These are phyloP conservation scores for Sideroxylon spinosum DNA, from an alignment of 179 eudicot genomes.

Conservation along the genomic window DNA sequence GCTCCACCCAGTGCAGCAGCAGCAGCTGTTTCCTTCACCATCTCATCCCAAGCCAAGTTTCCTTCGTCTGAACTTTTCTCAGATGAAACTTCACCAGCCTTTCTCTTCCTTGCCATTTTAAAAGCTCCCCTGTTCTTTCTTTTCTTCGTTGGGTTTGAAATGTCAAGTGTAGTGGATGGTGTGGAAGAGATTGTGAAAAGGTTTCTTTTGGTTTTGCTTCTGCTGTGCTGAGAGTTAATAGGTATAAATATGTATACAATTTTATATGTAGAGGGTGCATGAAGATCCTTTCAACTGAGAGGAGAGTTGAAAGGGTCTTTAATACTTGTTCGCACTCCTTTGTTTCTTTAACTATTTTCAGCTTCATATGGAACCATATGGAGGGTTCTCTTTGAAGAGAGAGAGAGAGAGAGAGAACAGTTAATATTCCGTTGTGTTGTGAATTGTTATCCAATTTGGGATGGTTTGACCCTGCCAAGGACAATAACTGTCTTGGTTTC, in stretches of 20 bases:
- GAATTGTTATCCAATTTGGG: neutral
- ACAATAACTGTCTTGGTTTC: no score
- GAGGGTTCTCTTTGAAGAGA: conserved; percentile 6
- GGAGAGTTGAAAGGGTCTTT: conserved; percentile 27
- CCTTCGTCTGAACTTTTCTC: neutral
- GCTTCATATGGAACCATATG: conserved; percentile 18
- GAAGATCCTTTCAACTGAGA: conserved; percentile 22
- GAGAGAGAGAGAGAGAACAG: neutral
- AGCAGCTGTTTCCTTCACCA: conserved; percentile 25
- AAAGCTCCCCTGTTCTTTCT: no score
- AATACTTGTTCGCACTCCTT: conserved; percentile 24
- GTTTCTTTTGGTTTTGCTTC: neutral
- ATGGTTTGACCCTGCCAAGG: conserved; percentile 26
- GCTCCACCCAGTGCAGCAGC: conserved; percentile 27
- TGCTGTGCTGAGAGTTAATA: neutral
- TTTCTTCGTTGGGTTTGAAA: neutral
- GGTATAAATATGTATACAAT: neutral
- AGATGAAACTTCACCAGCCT: conserved; percentile 15
- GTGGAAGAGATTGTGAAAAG: no score
- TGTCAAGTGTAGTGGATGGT: no score
- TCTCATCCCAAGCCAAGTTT: conserved; percentile 14
- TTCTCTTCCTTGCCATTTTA: conserved; percentile 48
- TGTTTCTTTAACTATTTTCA: conserved; percentile 1
- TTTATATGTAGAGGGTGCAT: neutral
- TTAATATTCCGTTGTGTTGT: neutral